Conservation (phyloP, 2,329 filamentous ascomycete genomes). For the Fusarium guadeloupense region DNA sequence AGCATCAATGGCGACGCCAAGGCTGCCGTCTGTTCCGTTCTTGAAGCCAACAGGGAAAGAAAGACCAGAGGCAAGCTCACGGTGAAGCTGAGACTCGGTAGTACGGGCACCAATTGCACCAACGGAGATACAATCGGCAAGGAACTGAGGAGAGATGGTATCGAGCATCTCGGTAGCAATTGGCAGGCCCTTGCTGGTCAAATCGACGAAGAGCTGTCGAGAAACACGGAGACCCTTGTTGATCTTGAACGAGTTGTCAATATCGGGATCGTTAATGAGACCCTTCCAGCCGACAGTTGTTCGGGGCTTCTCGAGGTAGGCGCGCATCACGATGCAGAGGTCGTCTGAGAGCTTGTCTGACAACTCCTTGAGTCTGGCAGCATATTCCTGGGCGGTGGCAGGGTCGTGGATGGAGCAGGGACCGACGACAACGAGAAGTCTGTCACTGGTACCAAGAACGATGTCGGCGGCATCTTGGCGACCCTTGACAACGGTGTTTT, state of each 20-base stretch:
- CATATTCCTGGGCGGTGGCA: constrained; percentile 87
- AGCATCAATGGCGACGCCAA: constrained; percentile 92
- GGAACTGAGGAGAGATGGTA: constrained; percentile 97
- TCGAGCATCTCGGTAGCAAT: constrained; percentile 99
- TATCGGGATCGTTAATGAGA: constrained; percentile 98
- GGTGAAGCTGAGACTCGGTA: constrained; percentile 95
- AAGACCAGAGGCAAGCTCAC: constrained; percentile 92
- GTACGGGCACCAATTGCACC: constrained; percentile 96
- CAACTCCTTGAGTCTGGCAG: constrained; percentile 77
- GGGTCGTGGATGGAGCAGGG: constrained; percentile 99
- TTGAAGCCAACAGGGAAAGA: constrained; percentile 99
- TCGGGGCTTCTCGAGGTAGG: constrained; percentile 98
- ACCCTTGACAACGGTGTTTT: constrained; percentile 75
- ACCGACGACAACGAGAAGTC: constrained; percentile 91
- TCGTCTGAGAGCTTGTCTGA: constrained; percentile 83
- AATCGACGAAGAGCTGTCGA: constrained; percentile 91
- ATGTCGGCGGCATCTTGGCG: constrained; percentile 75
- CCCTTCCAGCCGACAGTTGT: constrained; percentile 99
- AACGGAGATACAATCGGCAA: constrained; percentile 93
- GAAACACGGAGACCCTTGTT: constrained; percentile 96
- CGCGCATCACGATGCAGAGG: constrained; percentile 94
- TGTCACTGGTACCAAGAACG: constrained; percentile 81
- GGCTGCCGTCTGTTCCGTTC: constrained; percentile 94
- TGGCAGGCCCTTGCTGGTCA: constrained; percentile 88
- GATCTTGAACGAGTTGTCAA: constrained; percentile 97